Percentiles rank a stretch among this genome's conserved stretches.
Evolutionary conservation across 352 stramenopile species (phyloP).

Genomic region (Hyaloperonospora brassicae): DNA sequence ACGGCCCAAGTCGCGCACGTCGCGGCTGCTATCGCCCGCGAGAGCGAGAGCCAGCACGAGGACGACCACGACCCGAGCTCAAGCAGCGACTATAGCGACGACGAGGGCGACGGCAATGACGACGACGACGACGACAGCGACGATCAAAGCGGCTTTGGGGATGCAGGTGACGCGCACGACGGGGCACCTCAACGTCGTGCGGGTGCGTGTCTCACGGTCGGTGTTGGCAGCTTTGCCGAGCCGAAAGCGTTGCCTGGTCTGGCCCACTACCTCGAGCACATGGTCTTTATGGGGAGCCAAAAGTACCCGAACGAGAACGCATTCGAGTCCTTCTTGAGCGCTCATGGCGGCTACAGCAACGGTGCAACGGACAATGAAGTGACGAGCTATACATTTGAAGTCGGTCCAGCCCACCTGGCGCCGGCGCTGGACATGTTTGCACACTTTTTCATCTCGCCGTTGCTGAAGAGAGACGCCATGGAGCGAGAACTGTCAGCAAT

Average conservation of each 20-base stretch:
- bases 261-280: constrained; percentile 92
- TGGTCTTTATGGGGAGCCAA: constrained; percentile 91
- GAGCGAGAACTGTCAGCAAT: constrained; percentile 80
- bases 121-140: constrained; percentile 28
- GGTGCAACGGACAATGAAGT: constrained; percentile 89
- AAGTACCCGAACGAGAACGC: constrained; percentile 93
- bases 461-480: constrained; percentile 73
- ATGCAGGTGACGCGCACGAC: constrained; percentile 28
- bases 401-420: constrained; percentile 53
- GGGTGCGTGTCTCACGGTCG: constrained; percentile 59
- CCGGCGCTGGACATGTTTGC: constrained; percentile 89
- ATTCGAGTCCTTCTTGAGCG: constrained; percentile 86
- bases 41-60: constrained; percentile 22
- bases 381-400: constrained; percentile 92
- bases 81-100: constrained; percentile 23
- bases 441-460: constrained; percentile 90
- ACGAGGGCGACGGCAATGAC: constrained; percentile 25
- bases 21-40: constrained; percentile 17
- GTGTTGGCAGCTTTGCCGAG: constrained; percentile 67
- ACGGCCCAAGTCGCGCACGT: constrained; percentile 38
- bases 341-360: constrained; percentile 88
- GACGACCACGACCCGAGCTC: constrained; percentile 21
- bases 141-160: constrained; percentile 30
- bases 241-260: constrained; percentile 62
- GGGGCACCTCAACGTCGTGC: constrained; percentile 30